Conservation (phyloP, 1,284 basidiomycete genomes). For the Fomitiporia mediterranea region DNA sequence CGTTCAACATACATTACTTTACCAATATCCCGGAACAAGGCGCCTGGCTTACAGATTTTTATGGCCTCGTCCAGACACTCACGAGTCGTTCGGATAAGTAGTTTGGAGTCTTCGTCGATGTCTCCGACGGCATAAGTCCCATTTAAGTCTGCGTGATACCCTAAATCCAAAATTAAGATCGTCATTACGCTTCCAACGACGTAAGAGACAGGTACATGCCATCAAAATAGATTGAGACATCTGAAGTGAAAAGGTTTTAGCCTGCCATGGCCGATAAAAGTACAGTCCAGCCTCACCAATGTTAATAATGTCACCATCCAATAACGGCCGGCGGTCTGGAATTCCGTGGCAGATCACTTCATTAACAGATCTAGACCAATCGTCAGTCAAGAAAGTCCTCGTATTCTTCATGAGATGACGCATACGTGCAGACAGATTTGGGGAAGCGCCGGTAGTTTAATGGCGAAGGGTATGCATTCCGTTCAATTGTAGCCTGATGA, state of each 20-base stretch:
- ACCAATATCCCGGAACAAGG: constrained; percentile 79
- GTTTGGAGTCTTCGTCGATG: constrained; percentile 77
- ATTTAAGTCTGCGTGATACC: constrained; percentile 89
- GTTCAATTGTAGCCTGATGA: constrained; percentile 87
- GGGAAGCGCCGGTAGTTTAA: constrained; percentile 92
- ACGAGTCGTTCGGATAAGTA: constrained; percentile 78
- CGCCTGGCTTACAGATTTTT: constrained; percentile 85
- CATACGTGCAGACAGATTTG: constrained; percentile 94
- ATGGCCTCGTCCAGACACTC: constrained; percentile 84
- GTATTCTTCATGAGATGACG: constrained; percentile 27
- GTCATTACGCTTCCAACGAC: constrained; percentile 5
- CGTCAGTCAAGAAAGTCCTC: too few species aligned
- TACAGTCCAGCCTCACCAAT: constrained; percentile 50
- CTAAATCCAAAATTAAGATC: constrained; percentile 33
- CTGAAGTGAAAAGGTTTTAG: constrained; percentile 31
- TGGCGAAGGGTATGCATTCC: constrained; percentile 91
- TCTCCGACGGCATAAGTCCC: constrained; percentile 87
- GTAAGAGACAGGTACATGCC: constrained; percentile 36
- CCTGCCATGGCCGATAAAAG: constrained; percentile 11
- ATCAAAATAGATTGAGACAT: constrained; percentile 64
- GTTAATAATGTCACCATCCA: constrained; percentile 92
- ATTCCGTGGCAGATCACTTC: constrained; percentile 98
- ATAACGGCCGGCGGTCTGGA: constrained; percentile 81
- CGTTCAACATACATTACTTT: constrained; percentile 63
- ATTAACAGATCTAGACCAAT: constrained; percentile 70